Conservation (phyloP, 2,329 filamentous ascomycete species). For the Chaetomiaceae sp. region DNA sequence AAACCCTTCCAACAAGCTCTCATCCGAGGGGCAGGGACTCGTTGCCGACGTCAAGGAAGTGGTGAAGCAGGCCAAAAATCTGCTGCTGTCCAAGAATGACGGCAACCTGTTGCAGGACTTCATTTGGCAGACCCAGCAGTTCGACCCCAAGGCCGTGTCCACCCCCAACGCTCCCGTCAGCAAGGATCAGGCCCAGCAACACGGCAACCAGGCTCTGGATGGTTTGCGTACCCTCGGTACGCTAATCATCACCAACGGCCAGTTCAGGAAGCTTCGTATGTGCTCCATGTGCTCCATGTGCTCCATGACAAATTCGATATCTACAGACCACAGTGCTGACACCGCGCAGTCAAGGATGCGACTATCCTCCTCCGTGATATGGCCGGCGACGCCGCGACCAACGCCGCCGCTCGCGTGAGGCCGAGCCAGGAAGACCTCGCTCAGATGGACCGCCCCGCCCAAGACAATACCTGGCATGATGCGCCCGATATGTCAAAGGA, state of each 20-base stretch:
- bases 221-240: slow-evolving; percentile 85
- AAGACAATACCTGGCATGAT: slow-evolving; percentile 93
- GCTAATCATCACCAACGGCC: slow-evolving; percentile 88
- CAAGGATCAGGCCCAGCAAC: slow-evolving; percentile 74
- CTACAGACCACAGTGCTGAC: slow-evolving; percentile 13
- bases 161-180: slow-evolving; percentile 63
- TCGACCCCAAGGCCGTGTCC: slow-evolving; percentile 58
- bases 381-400: slow-evolving; percentile 80
- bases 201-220: slow-evolving; percentile 77
- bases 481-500: slow-evolving; percentile 70
- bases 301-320: neutral
- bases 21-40: slow-evolving; percentile 73
- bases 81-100: slow-evolving; percentile 90
- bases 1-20: slow-evolving; percentile 71
- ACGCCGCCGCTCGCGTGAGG: slow-evolving; percentile 68
- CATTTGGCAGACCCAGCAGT: slow-evolving; percentile 84
- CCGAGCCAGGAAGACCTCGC: slow-evolving; percentile 72
- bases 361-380: slow-evolving; percentile 81
- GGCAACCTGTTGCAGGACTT: slow-evolving; percentile 95
- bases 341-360: slow-evolving; percentile 63
- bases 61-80: slow-evolving; percentile 75
- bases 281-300: slow-evolving; percentile 52
- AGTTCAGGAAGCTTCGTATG: slow-evolving; percentile 85
- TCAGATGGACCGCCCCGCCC: slow-evolving; percentile 77
- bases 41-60: slow-evolving; percentile 74